Base-by-base conservation (phyloP, 331 rosid species). In the Acacia concinna region DNA sequence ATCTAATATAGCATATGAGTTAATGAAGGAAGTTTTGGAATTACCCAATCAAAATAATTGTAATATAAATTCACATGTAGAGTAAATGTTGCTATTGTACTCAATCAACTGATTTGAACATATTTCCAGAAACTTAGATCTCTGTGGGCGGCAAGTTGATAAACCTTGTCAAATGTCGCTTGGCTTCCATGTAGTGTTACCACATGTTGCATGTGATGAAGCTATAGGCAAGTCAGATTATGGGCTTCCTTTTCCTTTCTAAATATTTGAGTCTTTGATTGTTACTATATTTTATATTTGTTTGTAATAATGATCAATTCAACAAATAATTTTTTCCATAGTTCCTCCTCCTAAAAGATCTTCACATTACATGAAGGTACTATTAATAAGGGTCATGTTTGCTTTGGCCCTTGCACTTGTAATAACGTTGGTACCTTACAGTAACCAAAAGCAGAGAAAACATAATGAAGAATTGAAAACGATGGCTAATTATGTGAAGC, bases 161-260 rank as follows among this genome's bases (percentile, higher is more conserved):
- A 93, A 86, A 82, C 97, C 91, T 1, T 93, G 98, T 78, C 86
- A 84, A 13, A 89, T 97, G 54, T 91, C 98, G 60, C 82, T 93
- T 38, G 97, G 98, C 47, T 93, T 91, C 78, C 98, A 97, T 51
- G 98, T 86, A 12, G 92, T 93, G 57, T 85, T 91, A 35, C 98
- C 98, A 9, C 94, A 87, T 83, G 92, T 91, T 40, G 86, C 46
- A 65, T 89, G 97, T 54, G 93, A 93, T 68, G 91, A 91, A 87
- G 89, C 91, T 35, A 80, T 86, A 88, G 97, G 98, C 83, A 87
- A 79, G 84, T 92, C 71, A 20, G 62, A 49, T 75, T 62, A n/a
- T 7, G 17, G 0, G 0, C 0, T 81, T 62, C 6, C 14, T 67
- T 20, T 27, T 52, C 14, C 37, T 32, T 28, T 51, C 44, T 23